These are phyloP conservation scores for Cladorrhinum sp. DNA, from an alignment of 2,329 filamentous ascomycete species.

Conservation along the genomic window DNA sequence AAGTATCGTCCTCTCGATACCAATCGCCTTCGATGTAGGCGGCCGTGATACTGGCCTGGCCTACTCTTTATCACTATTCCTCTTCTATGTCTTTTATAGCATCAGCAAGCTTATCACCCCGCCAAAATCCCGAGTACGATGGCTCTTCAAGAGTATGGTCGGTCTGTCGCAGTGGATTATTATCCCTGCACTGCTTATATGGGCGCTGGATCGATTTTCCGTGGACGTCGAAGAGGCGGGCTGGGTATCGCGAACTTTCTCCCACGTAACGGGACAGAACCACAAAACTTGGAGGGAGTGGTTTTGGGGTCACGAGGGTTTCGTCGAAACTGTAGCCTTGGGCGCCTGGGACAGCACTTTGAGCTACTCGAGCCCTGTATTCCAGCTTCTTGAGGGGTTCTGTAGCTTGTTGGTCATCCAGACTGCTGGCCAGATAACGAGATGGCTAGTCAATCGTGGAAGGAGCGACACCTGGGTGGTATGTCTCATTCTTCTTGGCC, in stretches of 20 bases:
- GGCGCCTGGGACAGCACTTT: conserved; percentile 86
- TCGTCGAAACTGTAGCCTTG: conserved; percentile 76
- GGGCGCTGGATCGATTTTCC: conserved; percentile 92
- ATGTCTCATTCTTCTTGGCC: conserved; percentile 34
- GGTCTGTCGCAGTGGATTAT: conserved; percentile 81
- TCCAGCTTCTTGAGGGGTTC: conserved; percentile 93
- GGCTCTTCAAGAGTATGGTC: conserved; percentile 65
- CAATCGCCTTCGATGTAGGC: conserved; percentile 96
- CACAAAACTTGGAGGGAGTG: conserved; percentile 70
- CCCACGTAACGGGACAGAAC: conserved; percentile 55
- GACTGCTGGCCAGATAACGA: conserved; percentile 86
- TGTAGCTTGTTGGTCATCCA: conserved; percentile 96
- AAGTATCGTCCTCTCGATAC: conserved; percentile 91
- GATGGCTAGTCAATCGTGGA: conserved; percentile 90
- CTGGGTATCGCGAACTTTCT: conserved; percentile 81
- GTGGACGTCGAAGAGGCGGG: conserved; percentile 74
- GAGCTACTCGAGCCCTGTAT: conserved; percentile 87
- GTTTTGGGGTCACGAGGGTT: conserved; percentile 81
- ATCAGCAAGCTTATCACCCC: conserved; percentile 76
- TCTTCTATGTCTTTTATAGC: conserved; percentile 89
- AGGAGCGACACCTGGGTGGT: conserved; percentile 97
- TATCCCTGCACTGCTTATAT: conserved; percentile 83
- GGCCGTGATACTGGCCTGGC: conserved; percentile 90
- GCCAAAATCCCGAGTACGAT: conserved; percentile 71
- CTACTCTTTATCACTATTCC: conserved; percentile 84